A percentile compares a stretch with the other conserved stretches of the same genome.
Evolutionary conservation across 1,284 basidiomycete species (phyloP).

Genomic region (Somion occarium): DNA sequence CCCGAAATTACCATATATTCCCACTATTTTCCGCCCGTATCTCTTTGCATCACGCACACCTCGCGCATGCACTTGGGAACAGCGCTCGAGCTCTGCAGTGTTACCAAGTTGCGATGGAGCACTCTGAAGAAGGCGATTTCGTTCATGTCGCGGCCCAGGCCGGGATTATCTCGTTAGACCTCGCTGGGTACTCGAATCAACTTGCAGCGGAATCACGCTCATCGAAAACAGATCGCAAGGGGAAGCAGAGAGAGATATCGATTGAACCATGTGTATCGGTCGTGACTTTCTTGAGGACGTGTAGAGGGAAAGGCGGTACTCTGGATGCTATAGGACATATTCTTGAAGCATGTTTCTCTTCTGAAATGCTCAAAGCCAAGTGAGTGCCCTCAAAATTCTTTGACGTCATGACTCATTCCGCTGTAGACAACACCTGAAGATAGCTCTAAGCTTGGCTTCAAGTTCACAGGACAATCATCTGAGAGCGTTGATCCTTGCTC

Average conservation of each 20-base stretch:
- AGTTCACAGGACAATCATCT: conserved; percentile 63
- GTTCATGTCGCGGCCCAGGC: conserved; percentile 53
- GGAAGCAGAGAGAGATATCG: conserved; percentile 19
- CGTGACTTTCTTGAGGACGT: conserved; percentile 31
- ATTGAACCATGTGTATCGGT: conserved; percentile 25
- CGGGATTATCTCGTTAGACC: conserved; percentile 51
- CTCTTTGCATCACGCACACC: conserved; percentile 62
- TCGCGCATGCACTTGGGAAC: conserved; percentile 56
- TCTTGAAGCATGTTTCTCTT: conserved; percentile 45
- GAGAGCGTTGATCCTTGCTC: conserved; percentile 59
- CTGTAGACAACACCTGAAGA: conserved; percentile 53
- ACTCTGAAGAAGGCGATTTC: conserved; percentile 44
- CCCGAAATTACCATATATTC: conserved; percentile 54
- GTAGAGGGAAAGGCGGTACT: conserved; percentile 49
- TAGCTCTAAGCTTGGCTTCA: conserved; percentile 52
- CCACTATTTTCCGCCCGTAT: conserved; percentile 53
- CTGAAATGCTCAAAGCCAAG: conserved; percentile 59
- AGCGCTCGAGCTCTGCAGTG: conserved; percentile 49
- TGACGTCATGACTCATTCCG: neutral
- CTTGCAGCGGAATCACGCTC: neutral
- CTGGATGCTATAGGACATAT: conserved; percentile 52
- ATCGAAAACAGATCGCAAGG: conserved; percentile 4
- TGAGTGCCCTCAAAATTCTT: conserved; percentile 27
- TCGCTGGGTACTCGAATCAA: neutral
- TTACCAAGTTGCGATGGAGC: conserved; percentile 53